phyloP scores from a whole-genome alignment of 495 filamentous ascomycete species.

The Daldinia grandis region DNA sequence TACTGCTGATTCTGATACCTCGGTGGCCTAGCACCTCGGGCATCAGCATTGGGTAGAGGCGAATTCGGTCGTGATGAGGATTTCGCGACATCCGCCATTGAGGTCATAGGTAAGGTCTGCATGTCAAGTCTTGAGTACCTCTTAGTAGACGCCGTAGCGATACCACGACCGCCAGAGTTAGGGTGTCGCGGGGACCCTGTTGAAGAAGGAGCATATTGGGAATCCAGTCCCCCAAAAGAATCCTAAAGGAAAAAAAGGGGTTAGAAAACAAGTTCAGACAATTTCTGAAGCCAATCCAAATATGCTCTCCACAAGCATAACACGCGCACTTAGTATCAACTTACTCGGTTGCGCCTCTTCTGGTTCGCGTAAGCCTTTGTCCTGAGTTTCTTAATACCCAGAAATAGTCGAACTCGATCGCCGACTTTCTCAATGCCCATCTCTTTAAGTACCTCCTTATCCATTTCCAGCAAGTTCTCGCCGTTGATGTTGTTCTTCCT shows the following conservation, averaged over 20 bases:
- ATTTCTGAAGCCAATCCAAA: not conserved
- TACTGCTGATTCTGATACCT: conserved; percentile 54
- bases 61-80: conserved; percentile 72
- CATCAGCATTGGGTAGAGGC: conserved; percentile 67
- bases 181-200: conserved; percentile 71
- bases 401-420: conserved; percentile 93
- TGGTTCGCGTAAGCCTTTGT: conserved; percentile 83
- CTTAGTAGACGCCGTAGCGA: conserved; percentile 68
- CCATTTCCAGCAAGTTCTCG: conserved; percentile 94
- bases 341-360: conserved; percentile 86
- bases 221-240: conserved; percentile 74
- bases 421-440: conserved; percentile 99
- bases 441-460: conserved; percentile 94
- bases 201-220: conserved; percentile 68
- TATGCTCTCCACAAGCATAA: not conserved
- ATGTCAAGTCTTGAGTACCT: conserved; percentile 74
- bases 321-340: conserved; percentile 32
- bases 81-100: conserved; percentile 58
- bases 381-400: conserved; percentile 90
- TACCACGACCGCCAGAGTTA: conserved; percentile 57
- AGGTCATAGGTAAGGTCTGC: conserved; percentile 49
- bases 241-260: conserved; percentile 56
- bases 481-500: conserved; percentile 95
- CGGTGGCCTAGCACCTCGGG: conserved; percentile 51
- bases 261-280: conserved; percentile 17